phyloP scores from a whole-genome alignment of 495 filamentous ascomycete genomes.

The Penicillium canariense region DNA sequence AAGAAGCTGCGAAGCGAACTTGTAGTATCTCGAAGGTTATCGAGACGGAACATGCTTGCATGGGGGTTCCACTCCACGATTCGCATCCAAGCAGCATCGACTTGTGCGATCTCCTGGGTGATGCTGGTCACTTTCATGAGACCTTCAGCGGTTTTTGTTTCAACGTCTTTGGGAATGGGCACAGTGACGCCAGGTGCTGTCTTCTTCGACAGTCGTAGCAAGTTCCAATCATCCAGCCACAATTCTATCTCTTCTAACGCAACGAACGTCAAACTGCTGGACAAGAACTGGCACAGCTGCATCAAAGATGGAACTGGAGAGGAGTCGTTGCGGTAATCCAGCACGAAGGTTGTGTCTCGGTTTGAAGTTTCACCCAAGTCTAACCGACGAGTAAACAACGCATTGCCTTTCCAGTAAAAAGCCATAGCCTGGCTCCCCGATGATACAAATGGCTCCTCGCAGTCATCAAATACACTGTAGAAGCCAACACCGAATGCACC shows the following conservation, averaged over 20 bases:
- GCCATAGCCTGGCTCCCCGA: constrained; percentile 92
- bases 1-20: constrained; percentile 77
- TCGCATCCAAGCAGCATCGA: constrained; percentile 90
- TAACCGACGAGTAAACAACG: constrained; percentile 81
- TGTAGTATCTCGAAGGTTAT: constrained; percentile 43
- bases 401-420: constrained; percentile 98
- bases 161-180: constrained; percentile 74
- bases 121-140: constrained; percentile 78
- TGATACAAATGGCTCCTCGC: constrained; percentile 93
- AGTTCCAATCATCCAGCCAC: constrained; percentile 81
- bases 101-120: constrained; percentile 77
- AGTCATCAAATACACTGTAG: constrained; percentile 97
- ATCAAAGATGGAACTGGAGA: constrained; percentile 82
- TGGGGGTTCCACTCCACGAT: constrained; percentile 78
- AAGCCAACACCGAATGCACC: constrained; percentile 98
- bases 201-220: constrained; percentile 78
- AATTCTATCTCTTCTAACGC: constrained; percentile 83
- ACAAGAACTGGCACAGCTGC: constrained; percentile 84
- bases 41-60: constrained; percentile 39
- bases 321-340: constrained; percentile 85
- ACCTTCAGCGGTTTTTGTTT: constrained; percentile 75
- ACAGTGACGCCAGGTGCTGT: constrained; percentile 70
- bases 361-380: constrained; percentile 63
- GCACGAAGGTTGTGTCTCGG: constrained; percentile 79
- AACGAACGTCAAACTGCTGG: constrained; percentile 95